Evolutionary conservation across 2,329 filamentous ascomycete species (phyloP).

Genomic region (Penicillium sp.): DNA sequence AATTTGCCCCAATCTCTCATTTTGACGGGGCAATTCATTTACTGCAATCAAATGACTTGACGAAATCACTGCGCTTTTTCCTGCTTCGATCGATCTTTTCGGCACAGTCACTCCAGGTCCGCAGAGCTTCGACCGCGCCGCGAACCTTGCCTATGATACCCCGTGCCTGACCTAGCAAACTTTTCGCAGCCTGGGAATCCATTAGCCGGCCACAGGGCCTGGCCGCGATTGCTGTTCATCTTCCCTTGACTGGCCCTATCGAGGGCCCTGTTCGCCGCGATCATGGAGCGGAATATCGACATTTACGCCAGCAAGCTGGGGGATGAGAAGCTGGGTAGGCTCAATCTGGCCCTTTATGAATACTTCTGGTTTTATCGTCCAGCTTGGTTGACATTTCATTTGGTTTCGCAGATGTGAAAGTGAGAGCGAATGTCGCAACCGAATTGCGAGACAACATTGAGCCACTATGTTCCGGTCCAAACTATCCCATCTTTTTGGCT

Average conservation of each 20-base stretch:
- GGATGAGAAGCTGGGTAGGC: conserved; percentile 46
- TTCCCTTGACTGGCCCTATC: conserved; percentile 20
- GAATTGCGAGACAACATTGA: conserved; percentile 90
- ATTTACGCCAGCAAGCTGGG: conserved; percentile 46
- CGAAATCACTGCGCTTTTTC: conserved; percentile 19
- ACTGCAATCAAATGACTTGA: conserved; percentile 32
- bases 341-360: neutral
- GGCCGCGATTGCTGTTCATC: conserved; percentile 27
- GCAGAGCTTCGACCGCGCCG: conserved; percentile 19
- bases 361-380: no score
- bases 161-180: conserved; percentile 13
- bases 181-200: conserved; percentile 26
- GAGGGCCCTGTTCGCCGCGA: conserved; percentile 25
- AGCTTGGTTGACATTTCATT: conserved; percentile 4
- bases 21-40: conserved; percentile 11
- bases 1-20: conserved; percentile 14
- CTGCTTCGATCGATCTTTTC: conserved; percentile 26
- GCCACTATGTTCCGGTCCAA: conserved; percentile 66
- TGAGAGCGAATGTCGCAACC: conserved; percentile 74
- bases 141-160: conserved; percentile 29
- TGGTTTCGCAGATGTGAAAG: conserved; percentile 61
- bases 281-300: conserved; percentile 47
- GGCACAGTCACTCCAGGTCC: conserved; percentile 19
- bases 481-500: conserved; percentile 75
- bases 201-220: conserved; percentile 37